Base-by-base conservation (phyloP, 2,329 filamentous ascomycete species). In the Cladosporium sp. region DNA sequence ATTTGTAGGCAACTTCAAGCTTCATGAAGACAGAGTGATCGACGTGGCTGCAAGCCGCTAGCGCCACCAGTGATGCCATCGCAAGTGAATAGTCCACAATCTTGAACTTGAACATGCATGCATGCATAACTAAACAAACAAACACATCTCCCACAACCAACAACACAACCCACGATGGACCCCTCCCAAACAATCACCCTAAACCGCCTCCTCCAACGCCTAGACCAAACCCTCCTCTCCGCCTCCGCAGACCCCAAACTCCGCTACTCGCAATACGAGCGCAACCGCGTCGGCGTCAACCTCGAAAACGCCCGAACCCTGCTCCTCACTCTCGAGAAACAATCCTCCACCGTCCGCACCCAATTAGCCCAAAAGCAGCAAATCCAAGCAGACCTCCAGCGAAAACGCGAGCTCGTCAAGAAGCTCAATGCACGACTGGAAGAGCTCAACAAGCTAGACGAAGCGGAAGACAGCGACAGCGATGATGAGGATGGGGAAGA, bases 291-390 rank as follows among this genome's bases (percentile, higher is more conserved):
- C 32, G 79, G 79, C 69, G 82, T 83, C 69, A 93, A 92, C 72
- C 81, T 94, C 67, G 86, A 90, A 70, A 87, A 91, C 75, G 91
- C 91, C 23, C 86, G 88, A 48, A 84, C 83, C 0, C 83, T 91
- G 32, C 85, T 93, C 64, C 84, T 89, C 23, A 88, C 84, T 66
- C 84, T 92, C 49, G 91, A 93, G 75, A 89, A 91, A 71, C 86
- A 90, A 70, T 84, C 87, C 6, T 77, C 86, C 16, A 21, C 53
- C 7, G 28, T 34, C 14, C 88, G 88, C 74, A 79, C 84, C 34
- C 84, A 84, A 65, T 43, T 63, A n/a, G 76, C 82, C 5, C 85
- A 85, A 66, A 85, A 87, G 70, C 82, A 87, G 67, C 85, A 89
- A 65, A 75, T 84, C 21, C 89, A 92, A 76, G 78, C 80, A 25